These are phyloP conservation scores for Lactifluus echinatus DNA, from an alignment of 768 basidiomycete genomes.

Conservation along the genomic window DNA sequence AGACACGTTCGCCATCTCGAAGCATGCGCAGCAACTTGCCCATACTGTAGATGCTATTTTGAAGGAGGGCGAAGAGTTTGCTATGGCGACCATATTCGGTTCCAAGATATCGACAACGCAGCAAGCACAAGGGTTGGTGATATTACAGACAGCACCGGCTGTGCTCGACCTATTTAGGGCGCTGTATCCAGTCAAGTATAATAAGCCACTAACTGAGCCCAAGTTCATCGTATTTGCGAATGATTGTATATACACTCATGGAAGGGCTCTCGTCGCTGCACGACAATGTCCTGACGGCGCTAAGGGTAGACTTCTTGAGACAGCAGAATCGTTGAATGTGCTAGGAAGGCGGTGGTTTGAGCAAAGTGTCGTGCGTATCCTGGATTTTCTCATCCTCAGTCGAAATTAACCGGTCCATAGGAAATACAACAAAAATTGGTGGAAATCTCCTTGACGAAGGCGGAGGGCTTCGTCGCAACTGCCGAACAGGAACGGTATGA, in stretches of 20 bases:
- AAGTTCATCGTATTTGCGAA: conserved; percentile 71
- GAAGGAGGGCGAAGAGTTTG: conserved; percentile 38
- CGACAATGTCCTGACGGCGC: conserved; percentile 25
- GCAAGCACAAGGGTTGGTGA: conserved; percentile 37
- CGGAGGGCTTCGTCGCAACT: conserved; percentile 60
- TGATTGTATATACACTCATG: conserved; percentile 61
- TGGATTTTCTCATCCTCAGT: background rate
- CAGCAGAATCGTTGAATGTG: conserved; percentile 40
- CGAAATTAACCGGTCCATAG: conserved; percentile 27
- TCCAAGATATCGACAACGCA: conserved; percentile 17
- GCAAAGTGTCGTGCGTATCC: conserved; percentile 51
- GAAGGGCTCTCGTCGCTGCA: conserved; percentile 19
- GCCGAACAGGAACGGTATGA: conserved; percentile 68
- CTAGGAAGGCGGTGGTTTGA: conserved; percentile 65
- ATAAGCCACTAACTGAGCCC: conserved; percentile 36
- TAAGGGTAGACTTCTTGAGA: conserved; percentile 45
- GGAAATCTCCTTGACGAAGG: conserved; percentile 41
- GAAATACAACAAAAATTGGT: conserved; percentile 39
- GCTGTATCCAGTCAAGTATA: conserved; percentile 59
- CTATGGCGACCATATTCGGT: conserved; percentile 39
- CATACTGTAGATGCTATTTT: conserved; percentile 15
- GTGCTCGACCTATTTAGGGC: conserved; percentile 75
- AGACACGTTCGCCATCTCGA: conserved; percentile 14
- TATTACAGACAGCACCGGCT: conserved; percentile 53
- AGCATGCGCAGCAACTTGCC: conserved; percentile 11